Conservation (phyloP, 1,284 basidiomycete genomes). For the Leccinum huronense region DNA sequence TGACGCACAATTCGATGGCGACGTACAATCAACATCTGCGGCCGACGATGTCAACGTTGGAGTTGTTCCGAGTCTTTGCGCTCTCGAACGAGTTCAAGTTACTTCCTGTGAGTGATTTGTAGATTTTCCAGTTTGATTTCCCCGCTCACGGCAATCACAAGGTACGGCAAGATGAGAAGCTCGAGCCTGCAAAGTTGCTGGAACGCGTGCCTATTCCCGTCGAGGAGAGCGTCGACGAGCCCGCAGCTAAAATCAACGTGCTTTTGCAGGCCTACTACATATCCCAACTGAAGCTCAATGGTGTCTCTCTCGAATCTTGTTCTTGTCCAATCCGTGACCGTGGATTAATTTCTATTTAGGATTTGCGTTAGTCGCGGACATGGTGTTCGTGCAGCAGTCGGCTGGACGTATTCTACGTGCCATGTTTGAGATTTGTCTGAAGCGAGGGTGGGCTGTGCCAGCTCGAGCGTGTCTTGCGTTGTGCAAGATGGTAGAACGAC, state of each 20-base stretch:
- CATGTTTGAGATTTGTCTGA: conserved; percentile 97
- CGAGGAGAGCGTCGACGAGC: conserved; percentile 96
- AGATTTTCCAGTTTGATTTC: no score
- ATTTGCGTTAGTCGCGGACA: conserved; percentile 96
- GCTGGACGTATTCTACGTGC: conserved; percentile 87
- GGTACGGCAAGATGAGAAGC: no score
- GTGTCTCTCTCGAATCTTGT: no score
- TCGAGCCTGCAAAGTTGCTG: no score
- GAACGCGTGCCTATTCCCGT: conserved; percentile 91
- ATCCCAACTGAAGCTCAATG: no score
- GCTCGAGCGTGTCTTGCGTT: conserved; percentile 89
- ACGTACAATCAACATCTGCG: conserved; percentile 95
- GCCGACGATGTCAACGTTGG: conserved; percentile 84
- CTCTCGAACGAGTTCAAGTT: conserved; percentile 97
- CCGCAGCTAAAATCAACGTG: conserved; percentile 97
- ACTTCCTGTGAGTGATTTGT: conserved; percentile 60
- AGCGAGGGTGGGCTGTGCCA: conserved; percentile 94
- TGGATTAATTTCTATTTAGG: conserved; percentile 39
- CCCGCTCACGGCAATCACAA: no score
- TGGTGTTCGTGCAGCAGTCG: conserved; percentile 83
- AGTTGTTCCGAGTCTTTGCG: conserved; percentile 71
- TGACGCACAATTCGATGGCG: conserved; percentile 94
- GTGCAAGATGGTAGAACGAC: conserved; percentile 93
- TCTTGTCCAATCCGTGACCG: background rate
- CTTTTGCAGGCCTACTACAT: conserved; percentile 61